Conservation (phyloP, 441 rosid genomes). For the Populus tomentosa region DNA sequence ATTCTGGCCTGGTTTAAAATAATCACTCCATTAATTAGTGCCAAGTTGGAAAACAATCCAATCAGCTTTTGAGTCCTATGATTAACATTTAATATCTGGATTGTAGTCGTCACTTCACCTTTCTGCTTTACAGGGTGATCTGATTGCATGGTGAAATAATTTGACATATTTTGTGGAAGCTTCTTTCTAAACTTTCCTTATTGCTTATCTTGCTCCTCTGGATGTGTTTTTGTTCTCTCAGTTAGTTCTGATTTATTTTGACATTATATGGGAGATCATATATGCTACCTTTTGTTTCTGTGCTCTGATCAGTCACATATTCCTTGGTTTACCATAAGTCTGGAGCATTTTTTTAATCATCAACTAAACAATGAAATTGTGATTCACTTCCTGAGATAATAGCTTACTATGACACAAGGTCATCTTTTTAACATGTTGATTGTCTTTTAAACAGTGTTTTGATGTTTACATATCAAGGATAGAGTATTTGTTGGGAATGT, state of each 20-base stretch:
- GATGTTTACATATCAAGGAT: neutral
- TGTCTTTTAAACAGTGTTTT: neutral
- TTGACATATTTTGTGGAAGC: neutral
- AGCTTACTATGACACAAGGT: neutral
- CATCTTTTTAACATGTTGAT: neutral
- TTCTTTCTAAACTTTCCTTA: neutral
- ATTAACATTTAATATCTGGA: neutral
- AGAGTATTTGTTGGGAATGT: neutral
- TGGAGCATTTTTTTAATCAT: neutral
- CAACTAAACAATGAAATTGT: neutral
- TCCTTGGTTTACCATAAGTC: neutral
- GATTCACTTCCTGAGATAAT: neutral
- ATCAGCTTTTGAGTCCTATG: neutral
- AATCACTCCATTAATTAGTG: neutral
- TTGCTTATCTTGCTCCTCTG: neutral
- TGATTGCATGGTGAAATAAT: neutral
- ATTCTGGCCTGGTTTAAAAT: neutral
- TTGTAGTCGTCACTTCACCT: neutral
- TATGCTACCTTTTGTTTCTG: neutral
- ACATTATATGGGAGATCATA: neutral
- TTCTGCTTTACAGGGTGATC: neutral
- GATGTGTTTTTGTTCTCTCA: neutral
- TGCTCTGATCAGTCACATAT: neutral
- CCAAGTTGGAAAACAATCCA: neutral
- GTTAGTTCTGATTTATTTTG: neutral